A percentile compares a stretch with the other conserved stretches of the same genome.
Conservation (phyloP, 495 filamentous ascomycete genomes). For the Penicillium canariense region DNA sequence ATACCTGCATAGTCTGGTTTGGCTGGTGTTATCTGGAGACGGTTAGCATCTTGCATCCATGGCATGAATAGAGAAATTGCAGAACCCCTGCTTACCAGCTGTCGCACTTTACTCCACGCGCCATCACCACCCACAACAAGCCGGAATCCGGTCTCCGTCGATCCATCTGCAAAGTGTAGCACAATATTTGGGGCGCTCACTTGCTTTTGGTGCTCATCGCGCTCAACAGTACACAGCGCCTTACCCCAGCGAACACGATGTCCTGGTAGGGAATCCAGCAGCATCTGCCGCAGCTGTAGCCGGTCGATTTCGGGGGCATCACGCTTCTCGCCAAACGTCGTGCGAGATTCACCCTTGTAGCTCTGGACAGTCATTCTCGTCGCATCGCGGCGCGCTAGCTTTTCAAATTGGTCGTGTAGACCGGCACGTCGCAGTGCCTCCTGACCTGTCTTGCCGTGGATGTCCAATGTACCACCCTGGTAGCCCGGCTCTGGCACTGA, state of each 20-base stretch:
- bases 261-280: conserved; percentile 39
- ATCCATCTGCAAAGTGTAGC: conserved; percentile 14
- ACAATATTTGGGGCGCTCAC: not conserved
- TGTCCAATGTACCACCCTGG: conserved; percentile 52
- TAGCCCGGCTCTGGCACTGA: conserved; percentile 23
- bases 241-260: conserved; percentile 42
- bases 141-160: conserved; percentile 11
- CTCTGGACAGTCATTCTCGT: conserved; percentile 28
- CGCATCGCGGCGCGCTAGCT: conserved; percentile 41
- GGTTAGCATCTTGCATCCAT: not conserved
- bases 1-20: conserved; percentile 19
- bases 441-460: conserved; percentile 51
- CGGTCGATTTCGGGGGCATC: conserved; percentile 41
- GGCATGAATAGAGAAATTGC: not conserved
- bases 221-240: conserved; percentile 6
- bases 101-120: conserved; percentile 53
- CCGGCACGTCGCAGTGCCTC: conserved; percentile 49
- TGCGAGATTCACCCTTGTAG: conserved; percentile 1
- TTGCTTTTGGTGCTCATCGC: not conserved
- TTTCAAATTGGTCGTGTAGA: conserved; percentile 46
- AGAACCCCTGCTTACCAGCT: conserved; percentile 11
- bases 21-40: conserved; percentile 12
- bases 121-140: conserved; percentile 59
- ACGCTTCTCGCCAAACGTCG: conserved; percentile 8
- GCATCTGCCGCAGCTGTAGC: conserved; percentile 35